These are phyloP conservation scores for Alisma plantagoaquatica DNA, from an alignment of 106 monocot species.

Conservation along the genomic window DNA sequence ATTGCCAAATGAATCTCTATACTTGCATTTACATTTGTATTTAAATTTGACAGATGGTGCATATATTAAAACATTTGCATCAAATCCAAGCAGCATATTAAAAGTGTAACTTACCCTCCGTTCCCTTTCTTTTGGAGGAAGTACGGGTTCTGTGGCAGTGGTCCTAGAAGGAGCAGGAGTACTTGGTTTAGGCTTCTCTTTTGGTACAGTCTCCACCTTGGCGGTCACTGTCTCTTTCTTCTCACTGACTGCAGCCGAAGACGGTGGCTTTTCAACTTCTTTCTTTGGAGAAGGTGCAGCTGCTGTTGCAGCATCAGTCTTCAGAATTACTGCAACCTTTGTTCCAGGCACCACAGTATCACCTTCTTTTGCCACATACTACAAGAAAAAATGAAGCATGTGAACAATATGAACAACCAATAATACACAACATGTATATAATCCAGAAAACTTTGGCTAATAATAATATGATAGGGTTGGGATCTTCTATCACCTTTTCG, in stretches of 20 bases:
- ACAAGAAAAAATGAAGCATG: too few species aligned
- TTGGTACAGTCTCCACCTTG: conserved; percentile 29
- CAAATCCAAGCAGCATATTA: too few species aligned
- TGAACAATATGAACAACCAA: too few species aligned
- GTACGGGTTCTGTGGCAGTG: conserved; percentile 68
- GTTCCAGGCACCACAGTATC: conserved; percentile 92
- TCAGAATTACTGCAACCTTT: conserved; percentile 78
- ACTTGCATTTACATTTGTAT: not conserved
- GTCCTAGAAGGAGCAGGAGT: conserved; percentile 36
- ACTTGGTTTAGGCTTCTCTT: conserved; percentile 43
- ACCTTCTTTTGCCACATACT: conserved; percentile 74
- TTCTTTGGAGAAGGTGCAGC: conserved; percentile 75
- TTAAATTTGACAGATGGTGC: not conserved
- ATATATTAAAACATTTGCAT: too few species aligned
- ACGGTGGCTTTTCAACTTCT: conserved; percentile 18
- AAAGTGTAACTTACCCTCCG: conserved; percentile 65
- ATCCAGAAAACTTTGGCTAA: too few species aligned
- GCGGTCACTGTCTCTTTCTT: conserved; percentile 10
- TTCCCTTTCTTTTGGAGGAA: conserved; percentile 90
- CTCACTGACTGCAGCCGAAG: conserved; percentile 19
- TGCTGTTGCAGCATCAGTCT: conserved; percentile 47
- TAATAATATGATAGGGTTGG: too few species aligned
- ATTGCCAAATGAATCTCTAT: too few species aligned
- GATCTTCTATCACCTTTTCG: too few species aligned
- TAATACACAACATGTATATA: too few species aligned